Evolutionary conservation across 805 yeast genomes (phyloP).

Genomic region (Saccharomycopsis sp.): DNA sequence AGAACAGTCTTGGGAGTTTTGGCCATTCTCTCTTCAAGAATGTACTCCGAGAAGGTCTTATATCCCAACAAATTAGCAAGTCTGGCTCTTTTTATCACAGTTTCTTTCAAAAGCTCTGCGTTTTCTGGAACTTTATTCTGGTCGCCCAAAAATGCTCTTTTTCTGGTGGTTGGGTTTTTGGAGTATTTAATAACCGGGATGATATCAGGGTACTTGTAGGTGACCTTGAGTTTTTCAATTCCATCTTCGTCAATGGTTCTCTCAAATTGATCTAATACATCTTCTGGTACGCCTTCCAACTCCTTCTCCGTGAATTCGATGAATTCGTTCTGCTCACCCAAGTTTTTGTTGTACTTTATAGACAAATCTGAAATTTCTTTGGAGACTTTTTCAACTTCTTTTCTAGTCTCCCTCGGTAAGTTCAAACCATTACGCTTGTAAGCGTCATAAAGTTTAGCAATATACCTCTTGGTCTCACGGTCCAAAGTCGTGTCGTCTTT

Average conservation of each 20-base stretch:
- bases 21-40: slow-evolving; percentile 77
- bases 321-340: slow-evolving; percentile 64
- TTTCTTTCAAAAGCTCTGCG: slow-evolving; percentile 50
- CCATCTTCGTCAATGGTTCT: slow-evolving; percentile 36
- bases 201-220: slow-evolving; percentile 76
- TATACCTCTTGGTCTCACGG: slow-evolving; percentile 49
- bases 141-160: slow-evolving; percentile 55
- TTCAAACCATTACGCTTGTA: slow-evolving; percentile 67
- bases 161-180: slow-evolving; percentile 54
- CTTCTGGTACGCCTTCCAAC: slow-evolving; percentile 67
- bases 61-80: slow-evolving; percentile 63
- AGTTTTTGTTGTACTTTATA: slow-evolving; percentile 53
- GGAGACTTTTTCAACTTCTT: slow-evolving; percentile 49
- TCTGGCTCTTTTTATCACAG: slow-evolving; percentile 55
- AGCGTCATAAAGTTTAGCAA: slow-evolving; percentile 49
- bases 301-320: slow-evolving; percentile 56
- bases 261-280: slow-evolving; percentile 52
- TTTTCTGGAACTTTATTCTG: slow-evolving; percentile 63
- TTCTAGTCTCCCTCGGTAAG: slow-evolving; percentile 47
- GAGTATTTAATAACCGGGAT: slow-evolving; percentile 76
- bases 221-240: slow-evolving; percentile 47
- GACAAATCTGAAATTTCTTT: slow-evolving; percentile 52
- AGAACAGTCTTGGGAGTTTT: slow-evolving; percentile 55
- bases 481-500: slow-evolving; percentile 32
- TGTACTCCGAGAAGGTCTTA: slow-evolving; percentile 58